Base-by-base conservation (phyloP, 495 filamentous ascomycete species). In the Aspergillus ellipticus region DNA sequence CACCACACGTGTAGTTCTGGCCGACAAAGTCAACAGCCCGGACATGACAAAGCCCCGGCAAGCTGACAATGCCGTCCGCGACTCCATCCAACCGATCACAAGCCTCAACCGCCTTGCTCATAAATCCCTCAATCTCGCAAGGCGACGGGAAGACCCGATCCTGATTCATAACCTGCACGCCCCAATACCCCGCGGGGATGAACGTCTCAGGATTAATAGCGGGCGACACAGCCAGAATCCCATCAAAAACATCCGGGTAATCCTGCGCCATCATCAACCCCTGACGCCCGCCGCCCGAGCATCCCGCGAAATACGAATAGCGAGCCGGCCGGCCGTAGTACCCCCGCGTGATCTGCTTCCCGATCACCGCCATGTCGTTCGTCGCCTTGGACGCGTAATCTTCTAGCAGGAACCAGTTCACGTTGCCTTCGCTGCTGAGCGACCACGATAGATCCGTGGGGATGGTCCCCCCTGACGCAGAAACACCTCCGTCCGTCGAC, bases 21-120 rank as follows among this genome's bases (percentile, higher is more conserved):
- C 84, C 85, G 16, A 81, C 72, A 4, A 85, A 58, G 7, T 58
- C 57, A 33, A 72, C 65, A 20, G 78, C 69, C 48, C 74, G 55
- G 49, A 83, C 77, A 37, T 74, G 58, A 68, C 85, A 89, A 4
- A 67, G 59, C 7, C 66, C 62, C 0, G 83, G 82, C 31, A 70
- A 57, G 53, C 74, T 77, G 56, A 89, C 80, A 56, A 88, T 81
- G 31, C 74, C 78, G 60, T 88, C 85, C 7, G 66, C 60, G 2
- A 81, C 65, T 0, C 84, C 83, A 62, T 89, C 85, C 9, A 78
- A 59, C 16, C 49, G 55, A 61, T 89, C 85, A 57, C 78, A 70
- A 2, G 51, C 19, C 60, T 66, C 1, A 62, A 65, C 45, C 75
- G 78, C 66, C 4, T 73, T 74, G 6, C 79, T 65, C 0, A 64